Evolutionary conservation across 2,329 filamentous ascomycete genomes (phyloP), one percentile per base, ranked within the genome.

Genomic region (Cladobotryum mycophilum): DNA sequence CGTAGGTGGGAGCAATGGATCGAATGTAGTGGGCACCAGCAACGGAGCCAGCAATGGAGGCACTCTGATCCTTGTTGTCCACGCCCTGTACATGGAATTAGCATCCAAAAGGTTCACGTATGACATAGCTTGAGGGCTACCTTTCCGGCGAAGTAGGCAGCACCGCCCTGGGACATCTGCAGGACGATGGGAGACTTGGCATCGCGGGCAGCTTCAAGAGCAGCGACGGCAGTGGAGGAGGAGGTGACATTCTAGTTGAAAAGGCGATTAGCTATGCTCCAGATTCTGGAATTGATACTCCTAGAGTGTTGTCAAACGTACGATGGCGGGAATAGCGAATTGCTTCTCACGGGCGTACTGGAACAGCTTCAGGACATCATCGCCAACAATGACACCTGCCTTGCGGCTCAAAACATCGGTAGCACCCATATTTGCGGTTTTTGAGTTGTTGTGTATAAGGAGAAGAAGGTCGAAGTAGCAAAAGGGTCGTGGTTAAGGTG

Each of bases 11-110:
- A 47, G 93, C 89, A 64, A 97, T 76, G 60, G 87, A 78, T 67
- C 91, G 89, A 76, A 96, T 89, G 79, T 89, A 97, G 78, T 96
- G 88, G 61, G 93, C 93, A 62, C 81, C 91, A 57, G 93, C 91
- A 59, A 97, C 74, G 69, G 88, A 79, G 70, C 93, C 93, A 52
- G 85, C 85, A 67, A 99, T 87, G 60, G 90, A 95, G 55, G 90
- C 92, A 64, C 84, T 78, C 76, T 96, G 93, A 75, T 91, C 73
- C 56, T 65, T 67, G 70, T 96, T 95, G 75, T 81, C 75, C 64
- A 95, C 82, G 68, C 88, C 89, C 85, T 71, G 35, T 8, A 3
- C 2, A 14, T 34, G 15, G n/a, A 13, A 17, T 20, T 12, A 25
- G 48, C 35, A 52, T 22, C 17, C 41, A 22, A 15, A 20, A 5